These are phyloP conservation scores for Komagataella mondaviorum DNA, from an alignment of 805 yeast species.

Conservation along the genomic window DNA sequence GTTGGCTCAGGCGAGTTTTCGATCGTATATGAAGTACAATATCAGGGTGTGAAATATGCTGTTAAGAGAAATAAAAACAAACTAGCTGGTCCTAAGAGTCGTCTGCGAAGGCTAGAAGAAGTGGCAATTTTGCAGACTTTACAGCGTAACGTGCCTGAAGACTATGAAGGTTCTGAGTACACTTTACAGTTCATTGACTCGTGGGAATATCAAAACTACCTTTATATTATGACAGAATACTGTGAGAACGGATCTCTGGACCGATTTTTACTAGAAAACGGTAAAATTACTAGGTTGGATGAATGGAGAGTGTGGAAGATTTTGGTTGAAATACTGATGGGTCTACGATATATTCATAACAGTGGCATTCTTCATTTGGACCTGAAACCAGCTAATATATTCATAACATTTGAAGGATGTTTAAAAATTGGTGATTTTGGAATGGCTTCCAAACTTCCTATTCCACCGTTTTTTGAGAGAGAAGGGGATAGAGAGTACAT, in stretches of 20 bases:
- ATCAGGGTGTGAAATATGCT: conserved; percentile 60
- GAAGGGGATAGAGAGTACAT: conserved; percentile 97
- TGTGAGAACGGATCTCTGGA: conserved; percentile 88
- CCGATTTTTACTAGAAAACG: conserved; percentile 65
- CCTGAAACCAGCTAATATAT: conserved; percentile 88
- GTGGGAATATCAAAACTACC: conserved; percentile 68
- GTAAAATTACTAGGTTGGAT: conserved; percentile 65
- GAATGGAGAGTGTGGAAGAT: conserved; percentile 99
- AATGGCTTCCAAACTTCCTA: conserved; percentile 75
- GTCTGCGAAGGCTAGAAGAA: conserved; percentile 55
- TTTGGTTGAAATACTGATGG: conserved; percentile 68
- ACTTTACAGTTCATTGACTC: conserved; percentile 69
- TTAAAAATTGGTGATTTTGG: conserved; percentile 96
- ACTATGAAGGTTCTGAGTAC: conserved; percentile 59
- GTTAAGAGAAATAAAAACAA: conserved; percentile 76
- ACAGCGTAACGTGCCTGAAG: conserved; percentile 23
- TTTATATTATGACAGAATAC: conserved; percentile 87
- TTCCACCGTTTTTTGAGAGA: conserved; percentile 61
- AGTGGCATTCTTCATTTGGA: conserved; percentile 76
- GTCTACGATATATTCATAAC: conserved; percentile 68
- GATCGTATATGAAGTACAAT: conserved; percentile 69
- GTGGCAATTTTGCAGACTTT: conserved; percentile 48
- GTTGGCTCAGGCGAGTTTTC: conserved; percentile 88
- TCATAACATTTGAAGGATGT: conserved; percentile 88
- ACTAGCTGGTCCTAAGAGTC: conserved; percentile 41